These are phyloP conservation scores for Ustilago cynodontis DNA, from an alignment of 1,284 basidiomycete genomes.

Conservation along the genomic window DNA sequence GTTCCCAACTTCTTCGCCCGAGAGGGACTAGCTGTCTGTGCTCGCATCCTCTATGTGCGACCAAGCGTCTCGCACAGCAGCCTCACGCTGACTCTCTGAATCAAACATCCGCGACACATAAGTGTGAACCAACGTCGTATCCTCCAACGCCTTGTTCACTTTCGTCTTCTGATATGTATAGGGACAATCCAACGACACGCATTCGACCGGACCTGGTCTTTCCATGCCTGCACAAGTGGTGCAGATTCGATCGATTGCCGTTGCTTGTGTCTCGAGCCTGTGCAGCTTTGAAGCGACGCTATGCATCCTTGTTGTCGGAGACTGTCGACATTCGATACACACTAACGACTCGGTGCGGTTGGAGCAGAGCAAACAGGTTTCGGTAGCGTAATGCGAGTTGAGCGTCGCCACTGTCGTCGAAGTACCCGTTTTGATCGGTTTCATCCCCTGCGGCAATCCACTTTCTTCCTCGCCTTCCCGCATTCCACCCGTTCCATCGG, in stretches of 20 bases:
- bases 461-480: no score
- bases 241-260: conserved; percentile 54
- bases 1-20: not conserved
- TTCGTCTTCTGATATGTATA: conserved; percentile 57
- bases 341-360: conserved; percentile 72
- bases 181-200: conserved; percentile 63
- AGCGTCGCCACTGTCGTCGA: conserved; percentile 73
- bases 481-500: no score
- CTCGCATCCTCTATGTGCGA: not conserved
- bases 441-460: no score
- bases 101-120: conserved; percentile 28
- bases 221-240: conserved; percentile 47
- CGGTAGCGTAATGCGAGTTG: conserved; percentile 81
- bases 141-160: conserved; percentile 22
- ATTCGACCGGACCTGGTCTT: conserved; percentile 36
- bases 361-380: conserved; percentile 80
- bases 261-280: conserved; percentile 25
- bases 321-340: conserved; percentile 53
- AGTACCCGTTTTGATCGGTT: conserved; percentile 1
- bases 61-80: conserved; percentile 31
- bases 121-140: conserved; percentile 18
- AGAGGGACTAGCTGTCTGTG: not conserved
- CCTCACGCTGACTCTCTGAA: conserved; percentile 8
- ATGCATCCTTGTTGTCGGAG: conserved; percentile 34
- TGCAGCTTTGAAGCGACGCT: conserved; percentile 25